These are phyloP conservation scores for Xylaria bambusicola DNA, from an alignment of 495 filamentous ascomycete species.

Conservation along the genomic window DNA sequence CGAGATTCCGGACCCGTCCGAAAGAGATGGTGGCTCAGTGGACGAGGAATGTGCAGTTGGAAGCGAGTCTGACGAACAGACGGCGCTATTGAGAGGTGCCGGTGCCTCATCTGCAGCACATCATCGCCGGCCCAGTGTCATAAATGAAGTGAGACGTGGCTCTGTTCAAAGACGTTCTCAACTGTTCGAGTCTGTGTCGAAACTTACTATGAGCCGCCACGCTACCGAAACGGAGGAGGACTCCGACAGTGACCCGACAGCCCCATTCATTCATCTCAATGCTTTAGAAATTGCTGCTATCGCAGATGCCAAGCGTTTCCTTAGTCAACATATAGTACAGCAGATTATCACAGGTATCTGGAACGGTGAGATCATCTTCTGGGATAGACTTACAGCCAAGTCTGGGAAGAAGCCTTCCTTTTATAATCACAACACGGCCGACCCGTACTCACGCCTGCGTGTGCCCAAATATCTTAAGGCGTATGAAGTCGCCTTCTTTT, in stretches of 20 bases:
- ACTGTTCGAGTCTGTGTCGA: constrained; percentile 47
- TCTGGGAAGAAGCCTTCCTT: constrained; percentile 78
- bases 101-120: constrained; percentile 16
- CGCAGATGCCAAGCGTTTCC: constrained; percentile 85
- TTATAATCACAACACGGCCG: constrained; percentile 74
- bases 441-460: constrained; percentile 80
- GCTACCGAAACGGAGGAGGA: constrained; percentile 37
- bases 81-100: constrained; percentile 33
- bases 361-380: constrained; percentile 90
- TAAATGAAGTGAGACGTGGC: constrained; percentile 24
- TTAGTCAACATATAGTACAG: constrained; percentile 83
- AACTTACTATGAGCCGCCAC: constrained; percentile 47
- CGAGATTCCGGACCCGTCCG: constrained; percentile 60
- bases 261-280: constrained; percentile 75
- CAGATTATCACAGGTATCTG: constrained; percentile 87
- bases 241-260: constrained; percentile 56
- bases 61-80: constrained; percentile 41
- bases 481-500: constrained; percentile 87
- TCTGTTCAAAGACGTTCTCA: constrained; percentile 34
- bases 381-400: constrained; percentile 76
- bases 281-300: constrained; percentile 89
- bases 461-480: constrained; percentile 91
- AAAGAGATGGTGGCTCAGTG: constrained; percentile 10
- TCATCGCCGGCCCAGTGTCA: constrained; percentile 24
- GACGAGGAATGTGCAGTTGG: constrained; percentile 27